Evolutionary conservation across 768 basidiomycete genomes (phyloP).

Genomic region (Pseudohyphozyma bogoriensis): DNA sequence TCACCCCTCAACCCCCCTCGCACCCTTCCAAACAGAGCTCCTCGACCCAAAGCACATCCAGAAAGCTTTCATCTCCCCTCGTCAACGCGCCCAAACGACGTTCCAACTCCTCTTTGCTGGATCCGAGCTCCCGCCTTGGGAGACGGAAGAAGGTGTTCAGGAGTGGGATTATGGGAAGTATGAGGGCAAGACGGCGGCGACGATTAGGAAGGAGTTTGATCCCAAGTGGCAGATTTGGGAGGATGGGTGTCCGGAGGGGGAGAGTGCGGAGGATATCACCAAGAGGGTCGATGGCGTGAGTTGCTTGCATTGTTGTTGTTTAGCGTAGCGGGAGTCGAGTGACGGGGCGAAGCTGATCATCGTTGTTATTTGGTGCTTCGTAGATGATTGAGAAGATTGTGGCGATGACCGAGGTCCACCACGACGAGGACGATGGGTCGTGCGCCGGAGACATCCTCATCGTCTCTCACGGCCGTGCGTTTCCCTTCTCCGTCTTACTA

Average conservation of each 20-base stretch:
- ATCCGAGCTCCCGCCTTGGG: conserved; percentile 45
- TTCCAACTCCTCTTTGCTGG: conserved; percentile 66
- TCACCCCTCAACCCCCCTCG: background rate
- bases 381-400: conserved; percentile 51
- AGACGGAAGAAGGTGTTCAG: conserved; percentile 55
- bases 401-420: conserved; percentile 50
- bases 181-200: conserved; percentile 15
- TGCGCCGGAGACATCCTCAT: conserved; percentile 71
- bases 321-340: background rate
- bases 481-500: background rate
- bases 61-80: conserved; percentile 73
- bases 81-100: conserved; percentile 71
- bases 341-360: no score
- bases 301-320: background rate
- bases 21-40: conserved; percentile 47
- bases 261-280: conserved; percentile 69
- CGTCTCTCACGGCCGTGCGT: conserved; percentile 58
- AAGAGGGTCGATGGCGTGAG: conserved; percentile 67
- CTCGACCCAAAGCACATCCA: conserved; percentile 71
- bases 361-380: no score
- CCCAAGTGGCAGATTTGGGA: conserved; percentile 71
- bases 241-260: conserved; percentile 72
- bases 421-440: conserved; percentile 57
- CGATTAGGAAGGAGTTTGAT: conserved; percentile 31
- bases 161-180: conserved; percentile 76